phyloP scores from a whole-genome alignment of 345 rosid species.

The Acer negundo region DNA sequence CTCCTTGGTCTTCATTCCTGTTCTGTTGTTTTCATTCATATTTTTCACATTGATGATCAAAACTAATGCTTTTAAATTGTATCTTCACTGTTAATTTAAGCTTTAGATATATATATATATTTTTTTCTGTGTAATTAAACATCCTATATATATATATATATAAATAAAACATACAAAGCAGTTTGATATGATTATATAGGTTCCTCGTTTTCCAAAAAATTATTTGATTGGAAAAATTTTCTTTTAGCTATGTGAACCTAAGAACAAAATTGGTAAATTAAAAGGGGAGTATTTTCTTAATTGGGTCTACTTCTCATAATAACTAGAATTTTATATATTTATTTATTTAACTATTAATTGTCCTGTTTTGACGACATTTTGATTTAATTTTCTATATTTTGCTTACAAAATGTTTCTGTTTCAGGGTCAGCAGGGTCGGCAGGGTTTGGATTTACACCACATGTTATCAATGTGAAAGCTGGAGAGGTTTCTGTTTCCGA shows the following conservation, averaged over 20 bases:
- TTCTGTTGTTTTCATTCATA: constrained; percentile 6
- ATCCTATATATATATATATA: background rate
- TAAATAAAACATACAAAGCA: background rate
- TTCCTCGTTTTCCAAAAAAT: background rate
- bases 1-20: too few species aligned
- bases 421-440: constrained; percentile 42
- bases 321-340: background rate
- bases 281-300: background rate
- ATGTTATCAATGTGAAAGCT: constrained; percentile 61
- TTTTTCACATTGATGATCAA: background rate
- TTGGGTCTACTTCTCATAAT: background rate
- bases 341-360: background rate
- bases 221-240: background rate
- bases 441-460: constrained; percentile 60
- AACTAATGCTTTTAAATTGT: background rate
- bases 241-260: background rate
- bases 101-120: too few species aligned
- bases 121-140: background rate
- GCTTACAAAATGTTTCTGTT: constrained; percentile 8
- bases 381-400: constrained; percentile 5
- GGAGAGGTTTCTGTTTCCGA: constrained; percentile 61
- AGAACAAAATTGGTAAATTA: background rate
- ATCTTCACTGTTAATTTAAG: background rate
- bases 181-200: background rate
- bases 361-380: background rate